These are phyloP conservation scores for Streptanthus diversifolius DNA, from an alignment of 345 rosid genomes.

Conservation along the genomic window DNA sequence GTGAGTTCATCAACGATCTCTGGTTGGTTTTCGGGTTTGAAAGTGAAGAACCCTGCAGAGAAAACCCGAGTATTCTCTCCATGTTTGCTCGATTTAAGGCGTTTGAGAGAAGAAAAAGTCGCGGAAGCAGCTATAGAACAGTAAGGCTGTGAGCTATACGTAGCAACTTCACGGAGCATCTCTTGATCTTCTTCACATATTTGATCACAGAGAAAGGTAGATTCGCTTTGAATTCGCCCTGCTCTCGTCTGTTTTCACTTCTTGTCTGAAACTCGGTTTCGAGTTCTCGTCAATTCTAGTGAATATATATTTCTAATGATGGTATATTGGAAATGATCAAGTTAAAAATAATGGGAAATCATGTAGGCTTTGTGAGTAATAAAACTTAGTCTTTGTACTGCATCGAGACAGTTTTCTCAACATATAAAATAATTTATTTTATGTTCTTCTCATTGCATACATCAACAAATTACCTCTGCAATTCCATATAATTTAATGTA, in stretches of 20 bases:
- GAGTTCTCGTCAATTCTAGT: slow-evolving; percentile 35
- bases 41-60: slow-evolving; percentile 90
- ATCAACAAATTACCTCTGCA: too few relatives aligned
- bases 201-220: slow-evolving; percentile 66
- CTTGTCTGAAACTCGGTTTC: slow-evolving; percentile 44
- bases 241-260: slow-evolving; percentile 64
- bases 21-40: slow-evolving; percentile 72
- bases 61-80: slow-evolving; percentile 48
- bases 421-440: too few relatives aligned
- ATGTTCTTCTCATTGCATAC: too few relatives aligned
- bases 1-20: too few relatives aligned
- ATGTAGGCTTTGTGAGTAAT: too few relatives aligned
- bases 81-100: slow-evolving; percentile 45
- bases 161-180: slow-evolving; percentile 64
- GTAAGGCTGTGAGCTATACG: slow-evolving; percentile 66
- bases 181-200: slow-evolving; percentile 60
- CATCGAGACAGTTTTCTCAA: too few relatives aligned
- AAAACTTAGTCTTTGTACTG: too few relatives aligned
- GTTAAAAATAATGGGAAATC: too few relatives aligned
- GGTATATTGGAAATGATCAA: too few relatives aligned
- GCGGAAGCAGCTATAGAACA: slow-evolving; percentile 75
- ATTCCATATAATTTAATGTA: too few relatives aligned
- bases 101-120: slow-evolving; percentile 52
- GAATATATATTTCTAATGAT: too few relatives aligned
- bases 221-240: slow-evolving; percentile 61